phyloP scores from a whole-genome alignment of 768 basidiomycete genomes.

The Grammothele lineata region DNA sequence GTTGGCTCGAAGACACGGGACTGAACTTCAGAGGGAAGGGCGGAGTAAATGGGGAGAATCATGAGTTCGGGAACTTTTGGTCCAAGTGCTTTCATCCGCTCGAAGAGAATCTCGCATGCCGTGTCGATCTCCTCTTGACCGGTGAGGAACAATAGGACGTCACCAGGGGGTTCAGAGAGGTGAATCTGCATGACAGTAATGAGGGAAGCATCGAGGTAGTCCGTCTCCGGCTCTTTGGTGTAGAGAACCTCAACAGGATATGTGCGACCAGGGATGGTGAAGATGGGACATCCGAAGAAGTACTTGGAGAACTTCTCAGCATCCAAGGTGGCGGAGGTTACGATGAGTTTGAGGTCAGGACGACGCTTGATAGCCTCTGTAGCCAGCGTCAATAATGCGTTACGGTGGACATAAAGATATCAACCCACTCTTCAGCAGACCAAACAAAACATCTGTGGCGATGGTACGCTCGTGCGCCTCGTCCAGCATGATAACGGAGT shows the following conservation, averaged over 20 bases:
- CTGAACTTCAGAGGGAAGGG: constrained; percentile 96
- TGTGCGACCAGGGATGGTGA: constrained; percentile 99
- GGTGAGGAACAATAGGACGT: constrained; percentile 94
- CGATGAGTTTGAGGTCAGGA: constrained; percentile 94
- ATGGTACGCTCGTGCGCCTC: constrained; percentile 99
- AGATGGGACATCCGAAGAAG: constrained; percentile 98
- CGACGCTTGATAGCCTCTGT: constrained; percentile 92
- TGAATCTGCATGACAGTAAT: constrained; percentile 99
- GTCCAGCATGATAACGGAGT: constrained; percentile 96
- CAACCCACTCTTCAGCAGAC: constrained; percentile 83
- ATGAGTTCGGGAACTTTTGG: constrained; percentile 98
- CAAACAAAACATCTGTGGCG: constrained; percentile 97
- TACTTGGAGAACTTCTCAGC: constrained; percentile 99
- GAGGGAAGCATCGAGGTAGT: constrained; percentile 96
- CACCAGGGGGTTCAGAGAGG: constrained; percentile 95
- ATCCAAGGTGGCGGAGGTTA: constrained; percentile 98
- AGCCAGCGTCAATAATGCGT: neutral
- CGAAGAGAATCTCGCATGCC: constrained; percentile 92
- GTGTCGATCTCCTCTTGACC: constrained; percentile 99
- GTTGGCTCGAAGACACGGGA: constrained; percentile 97
- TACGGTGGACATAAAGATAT: constrained; percentile 9
- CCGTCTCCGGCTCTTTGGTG: constrained; percentile 96
- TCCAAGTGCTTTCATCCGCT: constrained; percentile 98
- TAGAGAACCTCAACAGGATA: constrained; percentile 98
- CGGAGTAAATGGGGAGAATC: constrained; percentile 97